phyloP scores from a whole-genome alignment of 2,329 filamentous ascomycete species.

The Colletotrichum euphorbiae region DNA sequence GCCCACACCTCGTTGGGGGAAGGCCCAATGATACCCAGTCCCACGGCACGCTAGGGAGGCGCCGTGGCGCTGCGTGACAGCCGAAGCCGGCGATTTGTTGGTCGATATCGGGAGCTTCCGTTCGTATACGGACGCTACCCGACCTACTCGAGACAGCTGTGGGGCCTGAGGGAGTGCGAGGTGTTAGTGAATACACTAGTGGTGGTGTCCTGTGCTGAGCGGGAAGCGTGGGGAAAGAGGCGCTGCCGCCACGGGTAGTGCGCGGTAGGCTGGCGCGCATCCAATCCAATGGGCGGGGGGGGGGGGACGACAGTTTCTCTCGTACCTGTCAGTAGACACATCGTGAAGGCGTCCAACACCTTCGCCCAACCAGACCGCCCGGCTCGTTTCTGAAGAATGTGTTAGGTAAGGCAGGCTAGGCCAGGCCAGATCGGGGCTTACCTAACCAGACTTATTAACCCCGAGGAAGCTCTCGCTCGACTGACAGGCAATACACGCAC shows the following conservation, averaged over 20 bases:
- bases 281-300: no score
- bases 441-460: not conserved
- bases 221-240: no score
- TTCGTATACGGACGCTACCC: no score
- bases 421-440: not conserved
- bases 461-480: no score
- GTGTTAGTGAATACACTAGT: not conserved
- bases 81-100: conserved; percentile 20
- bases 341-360: not conserved
- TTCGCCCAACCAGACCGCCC: not conserved
- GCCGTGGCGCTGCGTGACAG: conserved; percentile 12
- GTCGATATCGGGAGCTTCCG: not conserved
- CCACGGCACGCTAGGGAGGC: not conserved
- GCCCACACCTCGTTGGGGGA: not conserved
- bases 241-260: no score
- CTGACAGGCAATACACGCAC: no score
- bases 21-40: not conserved
- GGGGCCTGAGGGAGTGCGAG: no score
- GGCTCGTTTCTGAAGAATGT: not conserved
- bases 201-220: no score
- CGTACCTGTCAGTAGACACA: no score
- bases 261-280: no score
- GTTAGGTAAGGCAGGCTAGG: not conserved
- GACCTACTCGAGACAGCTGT: no score
- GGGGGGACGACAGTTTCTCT: no score